Conservation (phyloP, 495 filamentous ascomycete genomes). For the Talaromyces wortmannii region DNA sequence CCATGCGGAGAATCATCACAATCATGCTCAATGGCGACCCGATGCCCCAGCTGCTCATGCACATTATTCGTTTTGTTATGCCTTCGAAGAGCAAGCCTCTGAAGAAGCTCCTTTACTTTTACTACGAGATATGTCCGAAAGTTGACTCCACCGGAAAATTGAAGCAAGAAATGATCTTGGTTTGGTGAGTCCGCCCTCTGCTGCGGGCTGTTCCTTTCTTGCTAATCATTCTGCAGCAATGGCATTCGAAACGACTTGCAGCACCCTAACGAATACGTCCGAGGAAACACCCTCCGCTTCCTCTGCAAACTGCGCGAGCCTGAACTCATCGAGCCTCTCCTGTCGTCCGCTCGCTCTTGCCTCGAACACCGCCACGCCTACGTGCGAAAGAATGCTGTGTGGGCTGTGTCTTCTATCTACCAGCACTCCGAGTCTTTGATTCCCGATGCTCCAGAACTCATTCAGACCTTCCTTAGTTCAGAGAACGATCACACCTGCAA, state of each 20-base stretch:
- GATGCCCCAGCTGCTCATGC: slow-evolving; percentile 93
- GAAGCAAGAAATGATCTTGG: slow-evolving; percentile 99
- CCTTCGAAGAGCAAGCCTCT: slow-evolving; percentile 92
- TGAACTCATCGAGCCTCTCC: slow-evolving; percentile 91
- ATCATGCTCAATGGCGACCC: slow-evolving; percentile 98
- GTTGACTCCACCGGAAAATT: slow-evolving; percentile 84
- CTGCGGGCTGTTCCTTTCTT: background rate
- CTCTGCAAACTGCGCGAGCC: slow-evolving; percentile 93
- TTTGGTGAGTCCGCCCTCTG: slow-evolving; percentile 62
- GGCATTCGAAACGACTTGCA: slow-evolving; percentile 96
- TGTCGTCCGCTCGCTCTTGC: slow-evolving; percentile 85
- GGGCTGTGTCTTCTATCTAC: slow-evolving; percentile 88
- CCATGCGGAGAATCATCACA: slow-evolving; percentile 95
- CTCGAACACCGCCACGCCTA: slow-evolving; percentile 95
- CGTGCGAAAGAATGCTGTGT: slow-evolving; percentile 96
- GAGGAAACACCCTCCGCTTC: slow-evolving; percentile 94
- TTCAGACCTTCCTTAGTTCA: slow-evolving; percentile 80
- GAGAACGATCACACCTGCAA: slow-evolving; percentile 97
- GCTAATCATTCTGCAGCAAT: slow-evolving; percentile 52
- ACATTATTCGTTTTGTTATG: slow-evolving; percentile 99
- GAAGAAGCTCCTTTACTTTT: slow-evolving; percentile 98
- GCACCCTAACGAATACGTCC: slow-evolving; percentile 96
- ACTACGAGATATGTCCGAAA: slow-evolving; percentile 98
- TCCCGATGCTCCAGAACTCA: slow-evolving; percentile 90
- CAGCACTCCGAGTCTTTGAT: slow-evolving; percentile 87